A percentile compares a stretch with the other conserved stretches of the same genome.
These are phyloP conservation scores for Rhizopogon salebrosus DNA, from an alignment of 768 basidiomycete species.

Conservation along the genomic window DNA sequence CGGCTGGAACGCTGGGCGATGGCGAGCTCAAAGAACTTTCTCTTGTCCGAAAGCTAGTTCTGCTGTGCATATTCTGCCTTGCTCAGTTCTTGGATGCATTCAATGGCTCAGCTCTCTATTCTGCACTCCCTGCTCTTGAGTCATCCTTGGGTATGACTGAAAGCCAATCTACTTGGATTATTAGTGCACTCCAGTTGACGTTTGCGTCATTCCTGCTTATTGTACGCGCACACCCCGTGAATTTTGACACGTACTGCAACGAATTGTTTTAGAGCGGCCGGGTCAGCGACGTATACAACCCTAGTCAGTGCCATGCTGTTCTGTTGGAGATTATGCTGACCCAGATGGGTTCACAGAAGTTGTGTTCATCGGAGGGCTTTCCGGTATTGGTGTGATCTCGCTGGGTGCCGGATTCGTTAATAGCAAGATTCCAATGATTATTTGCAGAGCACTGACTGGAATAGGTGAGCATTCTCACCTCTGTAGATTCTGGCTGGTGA, in stretches of 20 bases:
- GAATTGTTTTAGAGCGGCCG: constrained; percentile 28
- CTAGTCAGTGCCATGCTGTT: constrained; percentile 25
- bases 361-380: constrained; percentile 37
- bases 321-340: background rate
- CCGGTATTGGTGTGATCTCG: constrained; percentile 37
- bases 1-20: constrained; percentile 1
- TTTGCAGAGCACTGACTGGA: constrained; percentile 49
- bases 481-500: background rate
- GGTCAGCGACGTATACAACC: constrained; percentile 35
- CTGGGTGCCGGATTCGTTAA: constrained; percentile 41
- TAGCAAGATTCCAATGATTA: constrained; percentile 42
- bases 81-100: constrained; percentile 41
- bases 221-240: constrained; percentile 15
- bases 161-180: constrained; percentile 33
- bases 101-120: constrained; percentile 34
- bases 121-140: constrained; percentile 33
- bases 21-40: constrained; percentile 11
- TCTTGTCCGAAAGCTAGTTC: constrained; percentile 18
- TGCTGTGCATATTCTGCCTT: constrained; percentile 34
- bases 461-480: constrained; percentile 26
- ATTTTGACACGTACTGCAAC: background rate
- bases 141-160: constrained; percentile 13
- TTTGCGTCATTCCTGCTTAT: constrained; percentile 40
- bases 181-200: constrained; percentile 36
- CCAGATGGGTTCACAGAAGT: constrained; percentile 28